Conservation (phyloP, 768 basidiomycete genomes). For the Nidularia pulvinata region DNA sequence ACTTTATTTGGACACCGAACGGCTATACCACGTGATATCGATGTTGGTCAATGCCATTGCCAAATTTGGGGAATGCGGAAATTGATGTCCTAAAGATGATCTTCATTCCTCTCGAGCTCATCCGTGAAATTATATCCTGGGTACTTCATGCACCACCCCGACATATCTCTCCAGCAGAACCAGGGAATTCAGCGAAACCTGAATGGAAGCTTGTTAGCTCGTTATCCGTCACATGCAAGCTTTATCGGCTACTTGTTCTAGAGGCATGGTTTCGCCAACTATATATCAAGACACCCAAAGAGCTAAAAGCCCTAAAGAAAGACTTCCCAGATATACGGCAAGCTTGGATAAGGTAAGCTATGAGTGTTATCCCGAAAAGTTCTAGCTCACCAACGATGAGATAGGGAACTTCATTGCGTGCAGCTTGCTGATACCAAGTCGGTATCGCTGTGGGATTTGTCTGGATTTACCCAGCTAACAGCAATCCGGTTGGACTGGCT, state of each 20-base stretch:
- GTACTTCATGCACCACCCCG: constrained; percentile 10
- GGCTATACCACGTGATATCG: no score
- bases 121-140: constrained; percentile 24
- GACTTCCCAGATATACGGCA: no score
- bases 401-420: constrained; percentile 28
- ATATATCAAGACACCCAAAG: constrained; percentile 15
- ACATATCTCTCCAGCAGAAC: constrained; percentile 6
- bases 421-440: constrained; percentile 9
- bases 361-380: no score
- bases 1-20: no score
- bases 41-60: no score
- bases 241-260: constrained; percentile 21
- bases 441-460: constrained; percentile 19
- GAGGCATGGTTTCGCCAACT: constrained; percentile 29
- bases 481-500: constrained; percentile 27
- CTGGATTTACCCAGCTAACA: constrained; percentile 12
- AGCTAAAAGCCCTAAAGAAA: constrained; percentile 7
- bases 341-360: constrained; percentile 19
- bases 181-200: constrained; percentile 16
- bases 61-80: no score
- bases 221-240: constrained; percentile 23
- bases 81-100: no score
- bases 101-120: constrained; percentile 27
- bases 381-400: no score
- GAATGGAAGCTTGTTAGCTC: constrained; percentile 21